Evolutionary conservation across 1,284 basidiomycete species (phyloP).

Genomic region (Pholiota adiposa): DNA sequence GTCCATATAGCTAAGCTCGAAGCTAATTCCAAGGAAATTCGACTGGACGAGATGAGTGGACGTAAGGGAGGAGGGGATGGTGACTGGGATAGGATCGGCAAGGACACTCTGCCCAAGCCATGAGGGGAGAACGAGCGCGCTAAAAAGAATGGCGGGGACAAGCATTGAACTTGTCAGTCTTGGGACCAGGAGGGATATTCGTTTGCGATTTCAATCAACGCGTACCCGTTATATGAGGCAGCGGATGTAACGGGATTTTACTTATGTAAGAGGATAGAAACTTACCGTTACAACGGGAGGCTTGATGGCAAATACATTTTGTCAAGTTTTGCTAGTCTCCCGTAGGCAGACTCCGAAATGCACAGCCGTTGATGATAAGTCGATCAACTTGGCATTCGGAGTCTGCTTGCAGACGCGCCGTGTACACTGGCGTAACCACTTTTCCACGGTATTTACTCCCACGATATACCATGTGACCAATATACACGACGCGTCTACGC

Average conservation of each 20-base stretch:
- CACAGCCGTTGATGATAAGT: too few relatives aligned
- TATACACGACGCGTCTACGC: too few relatives aligned
- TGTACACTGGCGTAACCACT: too few relatives aligned
- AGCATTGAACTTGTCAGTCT: neutral
- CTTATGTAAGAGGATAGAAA: neutral
- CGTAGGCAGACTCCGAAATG: too few relatives aligned
- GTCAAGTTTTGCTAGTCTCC: too few relatives aligned
- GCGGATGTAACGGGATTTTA: neutral
- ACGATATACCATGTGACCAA: too few relatives aligned
- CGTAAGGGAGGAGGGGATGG: slow-evolving; percentile 31
- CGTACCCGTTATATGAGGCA: neutral
- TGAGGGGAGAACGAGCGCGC: slow-evolving; percentile 4
- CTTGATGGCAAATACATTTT: neutral
- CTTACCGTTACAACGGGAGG: neutral
- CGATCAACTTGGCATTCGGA: too few relatives aligned
- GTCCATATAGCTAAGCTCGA: slow-evolving; percentile 45
- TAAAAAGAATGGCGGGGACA: slow-evolving; percentile 23
- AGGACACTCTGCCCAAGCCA: slow-evolving; percentile 7
- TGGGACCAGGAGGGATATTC: neutral
- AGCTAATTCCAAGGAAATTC: slow-evolving; percentile 47
- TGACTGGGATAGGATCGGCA: slow-evolving; percentile 30
- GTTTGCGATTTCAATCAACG: neutral
- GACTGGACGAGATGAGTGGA: slow-evolving; percentile 36
- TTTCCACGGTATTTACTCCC: too few relatives aligned
- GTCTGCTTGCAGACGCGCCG: too few relatives aligned